These are phyloP conservation scores for Penicillium bovifimosum DNA, from an alignment of 495 filamentous ascomycete genomes.

Conservation along the genomic window DNA sequence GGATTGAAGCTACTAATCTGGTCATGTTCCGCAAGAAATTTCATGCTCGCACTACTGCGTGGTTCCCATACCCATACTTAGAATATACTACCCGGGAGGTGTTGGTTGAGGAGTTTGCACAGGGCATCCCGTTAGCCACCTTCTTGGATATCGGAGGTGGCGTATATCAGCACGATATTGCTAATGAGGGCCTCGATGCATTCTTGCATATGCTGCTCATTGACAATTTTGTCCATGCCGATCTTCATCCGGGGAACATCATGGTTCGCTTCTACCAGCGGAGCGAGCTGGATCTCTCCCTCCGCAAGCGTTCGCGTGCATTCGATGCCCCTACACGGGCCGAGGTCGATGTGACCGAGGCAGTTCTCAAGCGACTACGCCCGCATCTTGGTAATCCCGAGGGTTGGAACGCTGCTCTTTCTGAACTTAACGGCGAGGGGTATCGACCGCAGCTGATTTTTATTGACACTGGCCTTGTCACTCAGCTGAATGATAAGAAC, in stretches of 20 bases:
- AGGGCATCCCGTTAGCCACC: slow-evolving; percentile 83
- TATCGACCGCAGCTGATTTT: slow-evolving; percentile 94
- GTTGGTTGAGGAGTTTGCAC: slow-evolving; percentile 91
- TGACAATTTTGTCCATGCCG: slow-evolving; percentile 98
- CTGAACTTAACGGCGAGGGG: slow-evolving; percentile 78
- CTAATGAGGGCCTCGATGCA: slow-evolving; percentile 93
- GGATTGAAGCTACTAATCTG: slow-evolving; percentile 91
- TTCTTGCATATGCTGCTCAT: slow-evolving; percentile 97
- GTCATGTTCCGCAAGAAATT: slow-evolving; percentile 87
- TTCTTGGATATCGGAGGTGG: slow-evolving; percentile 91
- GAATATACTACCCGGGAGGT: slow-evolving; percentile 90
- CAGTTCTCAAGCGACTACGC: slow-evolving; percentile 71
- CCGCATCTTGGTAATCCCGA: slow-evolving; percentile 60
- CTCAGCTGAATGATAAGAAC: slow-evolving; percentile 81
- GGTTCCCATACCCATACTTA: slow-evolving; percentile 91
- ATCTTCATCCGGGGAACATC: slow-evolving; percentile 97
- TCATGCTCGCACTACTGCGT: slow-evolving; percentile 80
- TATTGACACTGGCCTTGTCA: slow-evolving; percentile 96
- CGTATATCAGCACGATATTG: slow-evolving; percentile 88
- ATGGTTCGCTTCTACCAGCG: slow-evolving; percentile 99
- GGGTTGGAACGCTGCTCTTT: slow-evolving; percentile 68
- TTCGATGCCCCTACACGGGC: slow-evolving; percentile 46
- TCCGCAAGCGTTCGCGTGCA: slow-evolving; percentile 47
- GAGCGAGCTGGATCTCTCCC: slow-evolving; percentile 58
- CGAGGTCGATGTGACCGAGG: slow-evolving; percentile 74